Percentiles rank a stretch among this genome's conserved stretches.
phyloP scores from a whole-genome alignment of 345 rosid genomes.

The Raphanus raphanistrum region DNA sequence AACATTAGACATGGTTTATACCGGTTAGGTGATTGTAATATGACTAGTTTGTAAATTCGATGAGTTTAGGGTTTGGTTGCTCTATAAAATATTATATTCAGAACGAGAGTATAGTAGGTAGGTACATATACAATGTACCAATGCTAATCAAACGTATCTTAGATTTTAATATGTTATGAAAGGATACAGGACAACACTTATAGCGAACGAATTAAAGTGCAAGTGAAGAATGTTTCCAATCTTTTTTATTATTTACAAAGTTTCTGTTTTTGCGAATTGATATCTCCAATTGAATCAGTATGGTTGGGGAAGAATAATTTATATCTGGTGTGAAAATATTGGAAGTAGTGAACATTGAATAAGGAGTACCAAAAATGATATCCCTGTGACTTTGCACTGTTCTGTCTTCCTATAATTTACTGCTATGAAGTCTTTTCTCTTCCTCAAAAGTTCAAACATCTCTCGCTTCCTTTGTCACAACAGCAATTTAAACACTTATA shows the following conservation, averaged over 20 bases:
- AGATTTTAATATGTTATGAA: background rate
- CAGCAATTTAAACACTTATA: background rate
- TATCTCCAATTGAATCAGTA: conserved; percentile 16
- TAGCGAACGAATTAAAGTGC: background rate
- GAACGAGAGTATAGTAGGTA: background rate
- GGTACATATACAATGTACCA: background rate
- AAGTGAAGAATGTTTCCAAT: conserved; percentile 20
- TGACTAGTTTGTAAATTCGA: background rate
- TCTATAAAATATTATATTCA: background rate
- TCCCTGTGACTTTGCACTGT: conserved; percentile 27
- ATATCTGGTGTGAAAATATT: conserved; percentile 17
- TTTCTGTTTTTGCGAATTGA: background rate
- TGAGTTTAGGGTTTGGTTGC: background rate
- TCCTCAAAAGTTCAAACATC: conserved; percentile 40
- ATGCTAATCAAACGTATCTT: background rate
- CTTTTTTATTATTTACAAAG: background rate
- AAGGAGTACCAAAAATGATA: conserved; percentile 14
- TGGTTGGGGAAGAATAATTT: conserved; percentile 29
- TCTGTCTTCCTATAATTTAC: conserved; percentile 36
- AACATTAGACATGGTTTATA: background rate
- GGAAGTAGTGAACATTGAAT: conserved; percentile 41
- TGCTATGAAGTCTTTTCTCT: conserved; percentile 34
- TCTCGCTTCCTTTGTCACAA: conserved; percentile 27
- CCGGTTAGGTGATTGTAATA: background rate
- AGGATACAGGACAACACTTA: background rate